A percentile compares a stretch with the other conserved stretches of the same genome.
These are phyloP conservation scores for Fusarium zealandicum DNA, from an alignment of 2,329 filamentous ascomycete species.

Conservation along the genomic window DNA sequence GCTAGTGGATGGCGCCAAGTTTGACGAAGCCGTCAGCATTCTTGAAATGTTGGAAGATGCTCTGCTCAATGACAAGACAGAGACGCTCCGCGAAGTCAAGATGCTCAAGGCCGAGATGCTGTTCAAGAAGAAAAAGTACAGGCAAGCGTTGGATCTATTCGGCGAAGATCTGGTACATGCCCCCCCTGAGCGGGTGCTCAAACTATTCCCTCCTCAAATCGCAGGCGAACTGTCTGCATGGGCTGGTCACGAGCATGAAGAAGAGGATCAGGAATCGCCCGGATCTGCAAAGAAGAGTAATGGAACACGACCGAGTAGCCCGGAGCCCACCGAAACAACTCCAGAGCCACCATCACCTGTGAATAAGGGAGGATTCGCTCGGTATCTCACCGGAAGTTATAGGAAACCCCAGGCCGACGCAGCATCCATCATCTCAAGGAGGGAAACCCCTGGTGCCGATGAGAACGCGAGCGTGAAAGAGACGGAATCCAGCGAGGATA, in stretches of 20 bases:
- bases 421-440: constrained; percentile 67
- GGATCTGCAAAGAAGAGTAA: constrained; percentile 40
- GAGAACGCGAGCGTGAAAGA: constrained; percentile 64
- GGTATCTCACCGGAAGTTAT: constrained; percentile 57
- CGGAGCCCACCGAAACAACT: constrained; percentile 40
- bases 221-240: constrained; percentile 79
- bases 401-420: constrained; percentile 60
- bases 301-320: constrained; percentile 39
- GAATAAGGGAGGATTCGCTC: constrained; percentile 58
- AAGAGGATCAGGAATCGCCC: constrained; percentile 47
- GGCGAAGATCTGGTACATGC: constrained; percentile 83
- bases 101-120: constrained; percentile 88
- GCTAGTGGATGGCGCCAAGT: constrained; percentile 74
- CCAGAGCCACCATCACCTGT: constrained; percentile 47
- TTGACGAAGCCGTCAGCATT: constrained; percentile 92
- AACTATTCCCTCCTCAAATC: constrained; percentile 82
- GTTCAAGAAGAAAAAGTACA: constrained; percentile 83
- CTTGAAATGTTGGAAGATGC: constrained; percentile 92
- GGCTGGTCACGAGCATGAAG: constrained; percentile 45
- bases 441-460: constrained; percentile 57
- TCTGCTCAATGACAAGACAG: constrained; percentile 80
- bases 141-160: constrained; percentile 88
- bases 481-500: constrained; percentile 54
- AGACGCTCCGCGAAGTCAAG: constrained; percentile 83
- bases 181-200: constrained; percentile 86